Evolutionary conservation across 306 rosid genomes (phyloP), one percentile per base, ranked within the genome.

Genomic region (Lupinus albus): DNA sequence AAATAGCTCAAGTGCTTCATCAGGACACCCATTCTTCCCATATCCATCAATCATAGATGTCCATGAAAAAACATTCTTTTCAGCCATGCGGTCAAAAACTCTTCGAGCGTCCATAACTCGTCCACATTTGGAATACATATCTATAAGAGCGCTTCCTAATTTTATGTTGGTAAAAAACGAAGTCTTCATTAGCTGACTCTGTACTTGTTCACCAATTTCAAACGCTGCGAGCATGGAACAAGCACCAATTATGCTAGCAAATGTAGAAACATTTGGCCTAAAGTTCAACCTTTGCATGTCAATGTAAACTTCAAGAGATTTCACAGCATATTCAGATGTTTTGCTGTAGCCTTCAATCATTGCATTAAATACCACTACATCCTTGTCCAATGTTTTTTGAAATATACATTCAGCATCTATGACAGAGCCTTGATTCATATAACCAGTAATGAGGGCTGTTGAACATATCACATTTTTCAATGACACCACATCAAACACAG

Each of bases 341-440:
- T 84, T 88, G 76, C 98, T 93, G 70, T 86, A 93, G 47, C 97
- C 98, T 79, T 93, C 98, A 56, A 93, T 83, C 97, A 89, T 93
- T 11, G 97, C 94, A 84, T 93, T 89, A 74, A 86, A 93, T 9
- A 81, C 91, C 45, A 93, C 98, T 7, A 84, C 51, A 70, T 89
- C 98, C 83, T 83, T 89, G 38, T 71, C 79, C 70, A 76, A 73
- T 1, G 98, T 79, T 66, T 78, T 83, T 55, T 44, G 52, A 39
- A 89, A 93, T 61, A 93, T 76, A 42, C 69, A 82, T 75, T 86
- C 93, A n/a, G 94, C 97, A 20, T 89, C 91, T 42, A 66, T 51
- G 28, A 84, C 72, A 14, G 20, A 74, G 8, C 87, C 86, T 69
- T 72, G 85, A 81, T 82, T 88, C 97, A 89, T 93, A 80, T 89